Conservation (phyloP, 148 eudicot species). For the Mesembryanthemum crystallinum region DNA sequence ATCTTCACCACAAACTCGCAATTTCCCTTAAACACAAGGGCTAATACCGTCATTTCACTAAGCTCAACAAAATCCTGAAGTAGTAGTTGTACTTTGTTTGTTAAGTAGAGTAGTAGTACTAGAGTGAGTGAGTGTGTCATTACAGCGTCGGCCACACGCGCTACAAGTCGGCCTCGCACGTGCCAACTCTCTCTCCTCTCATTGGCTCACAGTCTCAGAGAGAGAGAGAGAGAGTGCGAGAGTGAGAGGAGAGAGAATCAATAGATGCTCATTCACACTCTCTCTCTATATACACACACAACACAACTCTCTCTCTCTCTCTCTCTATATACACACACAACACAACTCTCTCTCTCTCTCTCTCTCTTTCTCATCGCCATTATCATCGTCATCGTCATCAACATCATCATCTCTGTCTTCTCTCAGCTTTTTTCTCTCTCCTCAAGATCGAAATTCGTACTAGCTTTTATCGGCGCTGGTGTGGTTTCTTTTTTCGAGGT, state of each 20-base stretch:
- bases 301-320: constrained; percentile 22
- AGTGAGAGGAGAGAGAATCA: too few species aligned
- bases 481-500: not conserved
- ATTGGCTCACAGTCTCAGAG: too few species aligned
- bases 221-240: too few species aligned
- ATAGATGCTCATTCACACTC: too few species aligned
- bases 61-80: too few species aligned
- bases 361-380: constrained; percentile 1
- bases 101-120: too few species aligned
- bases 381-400: constrained; percentile 11
- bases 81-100: too few species aligned
- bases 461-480: not conserved
- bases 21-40: too few species aligned
- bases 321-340: not conserved
- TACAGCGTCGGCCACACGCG: constrained; percentile 35
- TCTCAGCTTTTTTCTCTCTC: not conserved
- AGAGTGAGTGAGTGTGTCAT: too few species aligned
- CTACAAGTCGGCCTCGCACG: constrained; percentile 31
- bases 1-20: too few species aligned
- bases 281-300: too few species aligned
- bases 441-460: not conserved
- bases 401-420: constrained; percentile 8
- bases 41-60: too few species aligned
- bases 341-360: constrained; percentile 1
- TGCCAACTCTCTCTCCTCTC: constrained; percentile 23